A percentile compares a stretch with the other conserved stretches of the same genome.
Conservation (phyloP, 1,284 basidiomycete species). For the Cystobasidium sp. region DNA sequence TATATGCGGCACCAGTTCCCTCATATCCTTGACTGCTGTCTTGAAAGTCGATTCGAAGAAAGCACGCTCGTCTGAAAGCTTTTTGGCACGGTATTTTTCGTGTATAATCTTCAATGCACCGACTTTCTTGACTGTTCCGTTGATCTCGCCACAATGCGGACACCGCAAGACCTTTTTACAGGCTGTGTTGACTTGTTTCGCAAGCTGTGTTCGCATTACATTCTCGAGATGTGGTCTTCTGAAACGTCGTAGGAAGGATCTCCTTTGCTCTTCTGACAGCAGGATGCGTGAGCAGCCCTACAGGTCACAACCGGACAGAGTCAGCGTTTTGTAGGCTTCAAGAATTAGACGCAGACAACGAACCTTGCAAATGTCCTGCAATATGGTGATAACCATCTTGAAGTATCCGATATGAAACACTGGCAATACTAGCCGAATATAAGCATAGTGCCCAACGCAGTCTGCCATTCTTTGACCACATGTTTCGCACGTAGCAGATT, state of each 20-base stretch:
- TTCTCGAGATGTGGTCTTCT: constrained; percentile 90
- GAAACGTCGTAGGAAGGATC: constrained; percentile 83
- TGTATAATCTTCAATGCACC: constrained; percentile 95
- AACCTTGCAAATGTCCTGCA: constrained; percentile 96
- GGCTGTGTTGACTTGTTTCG: constrained; percentile 84
- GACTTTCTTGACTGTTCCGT: constrained; percentile 96
- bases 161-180: constrained; percentile 92
- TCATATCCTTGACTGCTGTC: constrained; percentile 81
- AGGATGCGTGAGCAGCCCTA: constrained; percentile 93
- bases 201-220: constrained; percentile 81
- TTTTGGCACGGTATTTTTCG: constrained; percentile 95
- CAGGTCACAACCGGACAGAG: too few relatives aligned
- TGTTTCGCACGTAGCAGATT: constrained; percentile 88
- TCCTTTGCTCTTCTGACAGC: constrained; percentile 85
- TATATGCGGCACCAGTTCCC: constrained; percentile 81
- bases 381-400: constrained; percentile 88
- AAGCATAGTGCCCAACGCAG: constrained; percentile 80
- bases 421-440: constrained; percentile 92
- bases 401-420: constrained; percentile 98
- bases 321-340: too few relatives aligned
- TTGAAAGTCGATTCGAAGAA: constrained; percentile 85
- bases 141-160: constrained; percentile 88
- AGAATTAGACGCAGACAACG: constrained; percentile 46
- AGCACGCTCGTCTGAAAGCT: constrained; percentile 62
- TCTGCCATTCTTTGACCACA: constrained; percentile 90